A percentile compares a stretch with the other conserved stretches of the same genome.
These are phyloP conservation scores for Pezicula carpinea DNA, from an alignment of 2,329 filamentous ascomycete species.

Conservation along the genomic window DNA sequence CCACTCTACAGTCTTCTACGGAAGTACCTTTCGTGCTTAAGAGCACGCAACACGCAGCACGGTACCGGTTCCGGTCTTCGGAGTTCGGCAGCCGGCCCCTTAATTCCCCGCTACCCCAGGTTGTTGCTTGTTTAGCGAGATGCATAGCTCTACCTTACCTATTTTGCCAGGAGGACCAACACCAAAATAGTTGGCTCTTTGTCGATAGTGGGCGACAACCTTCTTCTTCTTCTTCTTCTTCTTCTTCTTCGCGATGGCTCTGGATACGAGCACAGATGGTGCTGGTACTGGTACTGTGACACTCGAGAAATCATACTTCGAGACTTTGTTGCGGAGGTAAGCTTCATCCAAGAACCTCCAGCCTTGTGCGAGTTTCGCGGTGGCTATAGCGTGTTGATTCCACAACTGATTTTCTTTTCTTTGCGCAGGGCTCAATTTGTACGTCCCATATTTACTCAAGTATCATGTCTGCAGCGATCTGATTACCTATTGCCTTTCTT, in stretches of 20 bases:
- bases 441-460: slow-evolving; percentile 23
- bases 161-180: too few relatives aligned
- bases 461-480: background rate
- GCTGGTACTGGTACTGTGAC: slow-evolving; percentile 40
- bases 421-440: slow-evolving; percentile 42
- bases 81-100: too few relatives aligned
- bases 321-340: slow-evolving; percentile 58
- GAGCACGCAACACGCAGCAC: too few relatives aligned
- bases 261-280: background rate
- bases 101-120: too few relatives aligned
- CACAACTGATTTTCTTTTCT: slow-evolving; percentile 15
- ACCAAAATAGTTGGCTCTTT: too few relatives aligned
- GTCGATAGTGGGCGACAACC: too few relatives aligned
- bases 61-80: too few relatives aligned
- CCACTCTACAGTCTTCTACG: too few relatives aligned
- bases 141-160: too few relatives aligned
- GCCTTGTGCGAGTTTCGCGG: slow-evolving; percentile 3
- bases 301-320: slow-evolving; percentile 55
- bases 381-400: background rate
- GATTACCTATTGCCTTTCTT: slow-evolving; percentile 5
- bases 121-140: too few relatives aligned
- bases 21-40: too few relatives aligned
- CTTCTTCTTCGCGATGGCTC: background rate
- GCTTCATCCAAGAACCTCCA: slow-evolving; percentile 16
- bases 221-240: too few relatives aligned